Evolutionary conservation across 176 grass and related monocot species (phyloP), one percentile per base, ranked within the genome.

Genomic region (Rhynchospora breviuscula): DNA sequence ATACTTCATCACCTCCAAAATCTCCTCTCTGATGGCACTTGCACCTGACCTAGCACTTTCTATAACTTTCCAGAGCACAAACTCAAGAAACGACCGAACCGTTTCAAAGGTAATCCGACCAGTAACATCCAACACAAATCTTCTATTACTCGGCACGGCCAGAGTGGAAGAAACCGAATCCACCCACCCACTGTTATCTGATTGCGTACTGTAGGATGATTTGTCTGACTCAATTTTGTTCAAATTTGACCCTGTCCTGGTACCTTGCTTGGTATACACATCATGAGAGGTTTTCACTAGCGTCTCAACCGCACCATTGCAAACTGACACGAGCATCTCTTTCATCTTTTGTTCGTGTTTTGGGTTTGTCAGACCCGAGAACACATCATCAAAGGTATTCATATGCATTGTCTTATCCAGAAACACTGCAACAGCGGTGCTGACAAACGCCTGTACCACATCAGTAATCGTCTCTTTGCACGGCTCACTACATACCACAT

Each of bases 391-490:
- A 40, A 92, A 99, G 23, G 93, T 90, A 68, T 99, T 99, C 84
- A 99, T 93, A 76, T 99, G 90, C 79, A 94, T 94, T 10, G 97
- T 99, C 85, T 92, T 99, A 35, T 96, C 97, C 48, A 99, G 88
- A 82, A 95, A 99, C 43, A 96, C 93, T 46, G 83, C 87, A 75
- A 99, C 93, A 6, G 91, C 89, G 0, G 91, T 90, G 71, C 89
- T 88, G 40, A 99, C 87, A 40, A 99, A 93, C 12, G 88, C 61
- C 65, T 87, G 81, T 48, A 96, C 45, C 82, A 90, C 90, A 56
- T 85, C 87, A 69, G 49, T 83, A 17, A 99, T 89, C 0, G 87
- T 77, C 58, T 89, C 88, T 22, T 86, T 86, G 17, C 89, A 84
- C 56, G 89, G 86, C 1, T 90, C 88, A 0, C 83, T 84, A 1